Evolutionary conservation across 768 basidiomycete species (phyloP).

Genomic region (Daedalea quercina): DNA sequence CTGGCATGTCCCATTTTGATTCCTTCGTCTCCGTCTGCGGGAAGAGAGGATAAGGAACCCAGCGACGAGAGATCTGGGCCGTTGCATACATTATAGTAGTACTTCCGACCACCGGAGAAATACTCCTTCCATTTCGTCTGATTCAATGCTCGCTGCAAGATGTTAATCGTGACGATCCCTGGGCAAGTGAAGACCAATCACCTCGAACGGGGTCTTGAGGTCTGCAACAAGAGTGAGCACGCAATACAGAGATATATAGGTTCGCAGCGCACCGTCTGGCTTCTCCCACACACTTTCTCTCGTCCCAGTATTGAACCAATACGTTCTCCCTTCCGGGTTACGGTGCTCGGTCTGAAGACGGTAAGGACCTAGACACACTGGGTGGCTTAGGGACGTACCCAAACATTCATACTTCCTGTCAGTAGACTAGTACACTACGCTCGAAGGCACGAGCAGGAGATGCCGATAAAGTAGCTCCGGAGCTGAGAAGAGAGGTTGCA

Average conservation of each 20-base stretch:
- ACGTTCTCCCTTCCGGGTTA: constrained; percentile 94
- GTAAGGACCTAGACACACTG: too few species aligned
- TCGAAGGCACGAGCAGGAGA: too few species aligned
- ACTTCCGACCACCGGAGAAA: constrained; percentile 84
- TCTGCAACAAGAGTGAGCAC: constrained; percentile 36
- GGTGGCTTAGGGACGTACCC: too few species aligned
- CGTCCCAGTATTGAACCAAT: constrained; percentile 90
- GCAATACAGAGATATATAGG: neutral
- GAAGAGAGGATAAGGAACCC: neutral
- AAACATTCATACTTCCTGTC: too few species aligned
- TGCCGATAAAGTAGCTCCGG: too few species aligned
- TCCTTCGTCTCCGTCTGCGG: constrained; percentile 77
- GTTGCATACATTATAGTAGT: constrained; percentile 74
- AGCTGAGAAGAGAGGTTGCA: too few species aligned
- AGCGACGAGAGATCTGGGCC: neutral
- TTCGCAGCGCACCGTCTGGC: constrained; percentile 63
- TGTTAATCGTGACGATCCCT: neutral
- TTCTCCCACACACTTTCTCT: constrained; percentile 98
- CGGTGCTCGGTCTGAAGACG: constrained; percentile 71
- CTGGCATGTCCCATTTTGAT: constrained; percentile 98
- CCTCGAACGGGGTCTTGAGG: constrained; percentile 89
- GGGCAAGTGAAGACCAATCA: constrained; percentile 23
- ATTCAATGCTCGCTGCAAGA: constrained; percentile 67
- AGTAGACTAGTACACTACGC: too few species aligned
- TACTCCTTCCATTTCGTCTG: constrained; percentile 97